Percentiles rank a stretch among this genome's conserved stretches.
These are phyloP conservation scores for Lactifluus rugatus DNA, from an alignment of 768 basidiomycete genomes.

Conservation along the genomic window DNA sequence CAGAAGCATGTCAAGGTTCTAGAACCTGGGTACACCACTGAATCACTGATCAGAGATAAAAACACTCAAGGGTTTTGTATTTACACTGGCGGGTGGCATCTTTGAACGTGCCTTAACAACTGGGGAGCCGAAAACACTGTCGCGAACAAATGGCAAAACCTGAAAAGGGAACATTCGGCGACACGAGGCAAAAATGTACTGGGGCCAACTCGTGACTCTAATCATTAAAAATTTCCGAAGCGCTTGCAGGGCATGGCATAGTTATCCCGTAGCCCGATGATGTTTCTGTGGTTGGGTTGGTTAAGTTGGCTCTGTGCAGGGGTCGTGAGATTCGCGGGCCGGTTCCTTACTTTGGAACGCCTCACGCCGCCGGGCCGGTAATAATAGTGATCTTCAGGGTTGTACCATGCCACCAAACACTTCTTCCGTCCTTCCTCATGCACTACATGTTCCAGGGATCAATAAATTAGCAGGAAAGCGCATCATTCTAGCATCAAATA, in stretches of 20 bases:
- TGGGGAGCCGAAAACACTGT: neutral
- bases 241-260: too few relatives aligned
- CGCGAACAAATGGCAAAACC: neutral
- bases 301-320: too few relatives aligned
- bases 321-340: too few relatives aligned
- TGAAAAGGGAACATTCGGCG: neutral
- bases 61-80: neutral
- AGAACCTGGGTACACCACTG: neutral
- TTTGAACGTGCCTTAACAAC: neutral
- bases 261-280: too few relatives aligned
- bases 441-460: slow-evolving; percentile 49
- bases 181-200: neutral
- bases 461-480: slow-evolving; percentile 67
- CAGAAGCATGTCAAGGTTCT: neutral
- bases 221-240: too few relatives aligned
- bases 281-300: too few relatives aligned
- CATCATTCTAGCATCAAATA: slow-evolving; percentile 78
- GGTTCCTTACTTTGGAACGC: too few relatives aligned
- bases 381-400: neutral
- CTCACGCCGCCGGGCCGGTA: neutral
- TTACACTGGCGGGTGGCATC: neutral
- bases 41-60: neutral
- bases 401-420: slow-evolving; percentile 6
- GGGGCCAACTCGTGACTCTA: too few relatives aligned
- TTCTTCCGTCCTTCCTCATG: slow-evolving; percentile 45